Evolutionary conservation across 1,284 basidiomycete genomes (phyloP).

Genomic region (Rhodotorula mucilaginosa): DNA sequence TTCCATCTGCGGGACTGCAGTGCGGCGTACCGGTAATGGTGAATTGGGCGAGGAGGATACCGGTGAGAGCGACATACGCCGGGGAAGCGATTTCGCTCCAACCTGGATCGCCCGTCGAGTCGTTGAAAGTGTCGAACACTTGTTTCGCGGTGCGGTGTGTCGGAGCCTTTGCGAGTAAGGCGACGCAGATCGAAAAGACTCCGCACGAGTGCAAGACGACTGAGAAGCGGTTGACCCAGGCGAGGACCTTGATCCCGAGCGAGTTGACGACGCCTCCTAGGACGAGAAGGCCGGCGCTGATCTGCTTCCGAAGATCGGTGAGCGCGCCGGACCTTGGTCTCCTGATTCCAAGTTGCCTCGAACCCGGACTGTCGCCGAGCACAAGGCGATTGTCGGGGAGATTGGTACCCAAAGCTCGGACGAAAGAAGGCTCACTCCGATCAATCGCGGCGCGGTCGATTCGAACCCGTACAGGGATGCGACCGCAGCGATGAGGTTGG

Average conservation of each 20-base stretch:
- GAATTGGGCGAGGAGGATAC: conserved; percentile 64
- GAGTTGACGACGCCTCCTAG: conserved; percentile 67
- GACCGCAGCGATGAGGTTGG: conserved; percentile 65
- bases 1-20: neutral
- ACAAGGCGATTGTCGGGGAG: no score
- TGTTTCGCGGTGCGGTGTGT: conserved; percentile 64
- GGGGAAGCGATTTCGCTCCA: conserved; percentile 66
- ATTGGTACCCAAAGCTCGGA: no score
- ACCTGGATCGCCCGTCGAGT: conserved; percentile 61
- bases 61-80: conserved; percentile 67
- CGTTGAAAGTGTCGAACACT: conserved; percentile 67
- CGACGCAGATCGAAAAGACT: conserved; percentile 63
- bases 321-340: neutral
- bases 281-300: conserved; percentile 67
- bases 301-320: conserved; percentile 35
- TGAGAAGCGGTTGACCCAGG: conserved; percentile 67
- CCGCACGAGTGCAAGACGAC: conserved; percentile 70
- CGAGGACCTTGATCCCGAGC: conserved; percentile 62
- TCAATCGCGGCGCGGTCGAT: conserved; percentile 59
- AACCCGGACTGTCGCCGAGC: no score
- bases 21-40: conserved; percentile 57
- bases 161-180: conserved; percentile 66
- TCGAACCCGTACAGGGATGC: conserved; percentile 60
- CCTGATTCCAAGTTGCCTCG: no score
- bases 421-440: conserved; percentile 52